These are phyloP conservation scores for Phytophthora quininea DNA, from an alignment of 352 stramenopile species.

Conservation along the genomic window DNA sequence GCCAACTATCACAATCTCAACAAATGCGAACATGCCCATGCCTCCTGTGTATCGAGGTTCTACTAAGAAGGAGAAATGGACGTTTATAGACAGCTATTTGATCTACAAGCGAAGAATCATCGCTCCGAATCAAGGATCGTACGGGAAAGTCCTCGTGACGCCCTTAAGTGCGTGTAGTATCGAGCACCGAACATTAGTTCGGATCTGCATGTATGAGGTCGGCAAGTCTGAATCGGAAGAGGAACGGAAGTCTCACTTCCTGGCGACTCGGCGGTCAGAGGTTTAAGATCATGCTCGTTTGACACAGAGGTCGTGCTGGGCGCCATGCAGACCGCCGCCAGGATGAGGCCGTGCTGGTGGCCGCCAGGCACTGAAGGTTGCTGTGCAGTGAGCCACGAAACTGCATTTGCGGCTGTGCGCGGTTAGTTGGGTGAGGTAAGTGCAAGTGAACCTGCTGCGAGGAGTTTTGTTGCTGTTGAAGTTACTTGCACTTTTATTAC, in stretches of 20 bases:
- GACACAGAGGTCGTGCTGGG: not conserved
- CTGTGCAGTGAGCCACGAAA: too few relatives aligned
- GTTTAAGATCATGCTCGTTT: constrained; percentile 5
- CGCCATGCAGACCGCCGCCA: too few relatives aligned
- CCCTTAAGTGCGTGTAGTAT: constrained; percentile 7
- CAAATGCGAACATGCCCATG: not conserved
- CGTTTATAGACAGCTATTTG: constrained; percentile 14
- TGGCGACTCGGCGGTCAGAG: constrained; percentile 3
- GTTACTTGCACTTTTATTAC: too few relatives aligned
- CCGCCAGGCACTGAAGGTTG: too few relatives aligned
- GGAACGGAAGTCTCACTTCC: constrained; percentile 15
- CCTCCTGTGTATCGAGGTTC: constrained; percentile 5
- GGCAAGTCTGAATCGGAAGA: constrained; percentile 4
- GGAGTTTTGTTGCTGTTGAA: too few relatives aligned
- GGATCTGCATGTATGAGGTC: constrained; percentile 8
- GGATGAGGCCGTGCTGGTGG: too few relatives aligned
- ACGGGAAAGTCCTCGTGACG: not conserved
- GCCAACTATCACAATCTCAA: not conserved
- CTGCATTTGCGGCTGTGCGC: too few relatives aligned
- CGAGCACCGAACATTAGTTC: constrained; percentile 10
- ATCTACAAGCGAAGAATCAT: constrained; percentile 1
- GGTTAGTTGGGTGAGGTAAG: too few relatives aligned
- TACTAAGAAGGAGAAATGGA: constrained; percentile 11
- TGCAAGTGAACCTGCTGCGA: too few relatives aligned
- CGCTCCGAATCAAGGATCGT: not conserved